Evolutionary conservation across 1,284 basidiomycete genomes (phyloP), one percentile per base, ranked within the genome.

Genomic region (Bondarzewia mesenterica): DNA sequence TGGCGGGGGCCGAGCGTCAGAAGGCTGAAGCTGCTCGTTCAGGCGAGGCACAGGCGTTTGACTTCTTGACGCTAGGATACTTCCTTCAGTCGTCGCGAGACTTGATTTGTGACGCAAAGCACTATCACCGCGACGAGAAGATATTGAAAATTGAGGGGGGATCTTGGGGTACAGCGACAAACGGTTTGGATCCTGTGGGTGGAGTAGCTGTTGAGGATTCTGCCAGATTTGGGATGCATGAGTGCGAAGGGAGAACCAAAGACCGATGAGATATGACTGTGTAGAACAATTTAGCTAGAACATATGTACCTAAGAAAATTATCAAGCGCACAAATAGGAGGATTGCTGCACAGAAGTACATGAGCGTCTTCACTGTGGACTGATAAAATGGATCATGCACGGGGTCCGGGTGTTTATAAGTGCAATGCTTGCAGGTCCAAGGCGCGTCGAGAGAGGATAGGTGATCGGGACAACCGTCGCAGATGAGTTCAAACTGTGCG

Each of bases 211-310:
- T 59, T 92, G 89, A 2, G 93, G 93, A 61, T 98, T 98, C 64
- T 99, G 94, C 96, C 96, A 99, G 58, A 99, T 99, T 64, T 99
- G 96, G 14, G 89, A 87, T 3, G 96, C 96, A 63, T 99, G 96
- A 0, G 96, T 99, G 41, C 93, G 87, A 16, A 99, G 80, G 41
- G 95, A 98, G 74, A 99, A 99, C 96, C 96, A 99, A 0, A 99
- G 73, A 29, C 96, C 96, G 50, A 99, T 83, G 41, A 96, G 78
- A 67, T 99, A 99, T 0, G 96, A 97, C 92, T 96, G 54, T 16
- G 20, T 44, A 43, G 2, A 47, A 36, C 3, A 35, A 46, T 52
- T 43, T 57, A 50, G 47, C 21, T 35, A 20, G 21, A 42, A 15
- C 18, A 18, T n/a, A n/a, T n/a, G n/a, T n/a, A n/a, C n/a, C n/a